phyloP scores from a whole-genome alignment of 2,329 filamentous ascomycete genomes.

The Sclerotiophoma versabilis region DNA sequence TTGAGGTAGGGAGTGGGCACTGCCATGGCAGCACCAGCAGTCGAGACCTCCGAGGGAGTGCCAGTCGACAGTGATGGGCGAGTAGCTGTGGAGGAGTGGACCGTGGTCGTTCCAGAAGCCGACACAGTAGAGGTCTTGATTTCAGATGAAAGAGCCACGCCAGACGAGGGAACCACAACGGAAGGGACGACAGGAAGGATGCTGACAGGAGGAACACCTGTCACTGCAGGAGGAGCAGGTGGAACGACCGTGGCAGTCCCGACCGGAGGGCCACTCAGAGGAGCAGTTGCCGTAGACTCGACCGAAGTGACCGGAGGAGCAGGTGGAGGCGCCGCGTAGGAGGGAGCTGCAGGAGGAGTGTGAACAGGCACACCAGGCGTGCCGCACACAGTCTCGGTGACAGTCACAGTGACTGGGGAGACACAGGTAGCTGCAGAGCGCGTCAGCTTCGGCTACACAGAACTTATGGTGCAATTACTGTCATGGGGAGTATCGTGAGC shows the following conservation, averaged over 20 bases:
- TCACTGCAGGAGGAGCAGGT: slow-evolving; percentile 15
- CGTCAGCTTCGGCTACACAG: slow-evolving; percentile 20
- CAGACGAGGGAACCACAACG: neutral
- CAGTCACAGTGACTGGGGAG: slow-evolving; percentile 33
- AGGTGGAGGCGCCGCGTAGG: slow-evolving; percentile 15
- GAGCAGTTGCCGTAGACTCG: slow-evolving; percentile 24
- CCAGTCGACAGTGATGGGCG: slow-evolving; percentile 14
- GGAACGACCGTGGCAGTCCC: slow-evolving; percentile 14
- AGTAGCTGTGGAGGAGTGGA: slow-evolving; percentile 21
- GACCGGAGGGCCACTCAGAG: slow-evolving; percentile 18
- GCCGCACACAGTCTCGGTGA: slow-evolving; percentile 36
- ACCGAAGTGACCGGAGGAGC: slow-evolving; percentile 18
- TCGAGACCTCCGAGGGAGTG: slow-evolving; percentile 17
- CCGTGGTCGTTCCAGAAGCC: slow-evolving; percentile 9
- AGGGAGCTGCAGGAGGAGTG: slow-evolving; percentile 18
- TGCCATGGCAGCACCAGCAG: slow-evolving; percentile 28
- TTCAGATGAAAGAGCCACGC: slow-evolving; percentile 8
- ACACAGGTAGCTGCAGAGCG: slow-evolving; percentile 21
- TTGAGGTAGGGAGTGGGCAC: slow-evolving; percentile 27
- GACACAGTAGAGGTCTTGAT: slow-evolving; percentile 7
- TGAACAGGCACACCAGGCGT: slow-evolving; percentile 17
- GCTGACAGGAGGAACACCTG: slow-evolving; percentile 7
- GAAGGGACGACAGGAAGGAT: slow-evolving; percentile 8
- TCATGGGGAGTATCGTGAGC: slow-evolving; percentile 20
- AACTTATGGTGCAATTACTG: slow-evolving; percentile 16